Conservation (phyloP, 495 filamentous ascomycete genomes). For the Penicillium pancosmium region DNA sequence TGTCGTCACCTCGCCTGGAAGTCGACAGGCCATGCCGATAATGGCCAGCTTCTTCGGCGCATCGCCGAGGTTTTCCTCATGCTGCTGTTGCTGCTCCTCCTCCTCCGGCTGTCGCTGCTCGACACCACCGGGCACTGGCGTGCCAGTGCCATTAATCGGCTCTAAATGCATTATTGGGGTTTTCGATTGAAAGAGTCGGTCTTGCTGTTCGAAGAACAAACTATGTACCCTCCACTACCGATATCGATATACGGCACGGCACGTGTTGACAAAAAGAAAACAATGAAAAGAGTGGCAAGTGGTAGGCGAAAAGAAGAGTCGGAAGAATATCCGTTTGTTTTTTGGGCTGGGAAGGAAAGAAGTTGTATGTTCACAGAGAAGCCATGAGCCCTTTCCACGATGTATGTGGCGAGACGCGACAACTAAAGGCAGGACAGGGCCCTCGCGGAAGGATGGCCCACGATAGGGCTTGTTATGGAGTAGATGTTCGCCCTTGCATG, state of each 20-base stretch:
- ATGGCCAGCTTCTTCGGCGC: slow-evolving; percentile 42
- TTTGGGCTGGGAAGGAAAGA: not conserved
- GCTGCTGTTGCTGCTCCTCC: not conserved
- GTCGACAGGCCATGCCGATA: slow-evolving; percentile 51
- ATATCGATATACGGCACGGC: slow-evolving; percentile 2
- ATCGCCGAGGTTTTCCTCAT: slow-evolving; percentile 10
- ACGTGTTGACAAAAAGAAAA: slow-evolving; percentile 12
- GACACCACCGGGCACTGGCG: slow-evolving; percentile 8
- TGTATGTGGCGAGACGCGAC: slow-evolving; percentile 7
- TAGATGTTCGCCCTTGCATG: slow-evolving; percentile 17
- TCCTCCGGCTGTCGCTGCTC: slow-evolving; percentile 2
- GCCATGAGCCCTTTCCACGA: slow-evolving; percentile 1
- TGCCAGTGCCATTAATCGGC: slow-evolving; percentile 22
- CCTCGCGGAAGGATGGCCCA: not conserved
- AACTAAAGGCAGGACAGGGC: not conserved
- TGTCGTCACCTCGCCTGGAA: slow-evolving; percentile 53
- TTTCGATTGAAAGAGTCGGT: not conserved
- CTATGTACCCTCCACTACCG: slow-evolving; percentile 15
- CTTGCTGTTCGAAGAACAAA: slow-evolving; percentile 14
- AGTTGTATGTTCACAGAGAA: slow-evolving; percentile 13
- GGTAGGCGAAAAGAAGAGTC: not conserved
- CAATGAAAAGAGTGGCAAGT: slow-evolving; percentile 1
- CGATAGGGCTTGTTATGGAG: slow-evolving; percentile 12
- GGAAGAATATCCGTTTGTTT: not conserved
- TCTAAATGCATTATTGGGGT: slow-evolving; percentile 24